Evolutionary conservation across 345 rosid species (phyloP).

Genomic region (Leavenworthia alabamica): DNA sequence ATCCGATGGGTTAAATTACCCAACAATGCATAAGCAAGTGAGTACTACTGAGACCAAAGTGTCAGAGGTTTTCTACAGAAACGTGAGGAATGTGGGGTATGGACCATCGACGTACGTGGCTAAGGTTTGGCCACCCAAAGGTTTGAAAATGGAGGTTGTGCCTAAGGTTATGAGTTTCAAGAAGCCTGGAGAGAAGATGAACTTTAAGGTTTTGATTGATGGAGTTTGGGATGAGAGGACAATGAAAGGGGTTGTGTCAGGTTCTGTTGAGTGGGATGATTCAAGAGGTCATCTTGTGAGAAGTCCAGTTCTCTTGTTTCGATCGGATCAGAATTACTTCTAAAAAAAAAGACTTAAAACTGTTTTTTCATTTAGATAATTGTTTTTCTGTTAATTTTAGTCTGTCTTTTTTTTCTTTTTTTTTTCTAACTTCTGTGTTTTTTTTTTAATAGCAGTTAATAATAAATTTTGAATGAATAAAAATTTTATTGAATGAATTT

Average conservation of each 20-base stretch:
- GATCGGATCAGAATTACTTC: background rate
- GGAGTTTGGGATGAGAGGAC: slow-evolving; percentile 30
- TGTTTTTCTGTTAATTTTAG: background rate
- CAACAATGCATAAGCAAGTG: slow-evolving; percentile 65
- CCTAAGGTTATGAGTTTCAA: slow-evolving; percentile 45
- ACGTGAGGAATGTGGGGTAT: slow-evolving; percentile 50
- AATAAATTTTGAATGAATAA: background rate
- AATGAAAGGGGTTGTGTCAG: slow-evolving; percentile 35
- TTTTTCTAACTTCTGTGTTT: too few relatives aligned
- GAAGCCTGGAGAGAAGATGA: slow-evolving; percentile 23
- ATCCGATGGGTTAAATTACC: slow-evolving; percentile 75
- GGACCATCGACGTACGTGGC: slow-evolving; percentile 46
- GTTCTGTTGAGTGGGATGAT: slow-evolving; percentile 57
- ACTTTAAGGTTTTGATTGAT: slow-evolving; percentile 50
- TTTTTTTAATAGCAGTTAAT: background rate
- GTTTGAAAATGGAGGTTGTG: slow-evolving; percentile 40
- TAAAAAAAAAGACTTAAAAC: background rate
- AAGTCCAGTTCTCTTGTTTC: slow-evolving; percentile 48
- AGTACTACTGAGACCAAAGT: slow-evolving; percentile 17
- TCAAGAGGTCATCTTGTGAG: slow-evolving; percentile 40
- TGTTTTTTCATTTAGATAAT: background rate
- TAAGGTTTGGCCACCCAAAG: slow-evolving; percentile 41
- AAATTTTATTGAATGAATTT: background rate
- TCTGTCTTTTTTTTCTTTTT: background rate
- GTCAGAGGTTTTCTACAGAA: slow-evolving; percentile 50